Base-by-base conservation (phyloP, 1,284 basidiomycete species). In the Naganishia liquefaciens region DNA sequence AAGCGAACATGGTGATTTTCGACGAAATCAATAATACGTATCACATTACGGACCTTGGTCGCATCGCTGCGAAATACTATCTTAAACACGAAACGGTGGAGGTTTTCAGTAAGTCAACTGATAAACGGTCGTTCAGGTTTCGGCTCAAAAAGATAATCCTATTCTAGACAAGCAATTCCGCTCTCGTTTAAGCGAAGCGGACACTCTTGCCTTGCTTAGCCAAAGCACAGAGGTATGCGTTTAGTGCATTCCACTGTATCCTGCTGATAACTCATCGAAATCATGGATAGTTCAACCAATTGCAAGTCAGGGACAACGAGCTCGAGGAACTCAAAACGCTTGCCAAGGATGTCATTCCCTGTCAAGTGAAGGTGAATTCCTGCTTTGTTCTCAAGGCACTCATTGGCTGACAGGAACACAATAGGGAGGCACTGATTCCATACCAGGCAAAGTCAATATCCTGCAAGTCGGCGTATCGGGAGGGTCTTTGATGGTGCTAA, bases 11-110 rank as follows among this genome's bases (percentile, higher is more conserved):
- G 96, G 87, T 97, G 63, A 82, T 84, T 30, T 89, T 88, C 72
- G 87, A 93, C 73, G 79, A 82, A 50, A 75, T 79, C 3, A 83
- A 81, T 3, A 88, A 86, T 43, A 80, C 83, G 1, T 87, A 98
- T 65, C 80, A 82, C 3, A 87, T 90, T 69, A 92, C 90, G 15
- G 93, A 97, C 70, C 80, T 97, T 3, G 96, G 96, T 17, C 84
- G 93, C 66, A 95, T 99, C 70, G 94, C 96, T 0, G 93, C 95
- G 2, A 93, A 90, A 75, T 99, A 98, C 79, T 99, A 99, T 79
- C 89, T 99, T 70, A 86, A 89, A 40, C 82, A 91, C 77, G 82
- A 85, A 57, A 94, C 93, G 1, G 88, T 99, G 42, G 91, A 93
- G 75, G 85, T 90, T 3, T 99, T 96, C 82, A 93, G 76, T 77